Conservation (phyloP, 2,329 filamentous ascomycete species). For the Macroventuria anomochaeta region DNA sequence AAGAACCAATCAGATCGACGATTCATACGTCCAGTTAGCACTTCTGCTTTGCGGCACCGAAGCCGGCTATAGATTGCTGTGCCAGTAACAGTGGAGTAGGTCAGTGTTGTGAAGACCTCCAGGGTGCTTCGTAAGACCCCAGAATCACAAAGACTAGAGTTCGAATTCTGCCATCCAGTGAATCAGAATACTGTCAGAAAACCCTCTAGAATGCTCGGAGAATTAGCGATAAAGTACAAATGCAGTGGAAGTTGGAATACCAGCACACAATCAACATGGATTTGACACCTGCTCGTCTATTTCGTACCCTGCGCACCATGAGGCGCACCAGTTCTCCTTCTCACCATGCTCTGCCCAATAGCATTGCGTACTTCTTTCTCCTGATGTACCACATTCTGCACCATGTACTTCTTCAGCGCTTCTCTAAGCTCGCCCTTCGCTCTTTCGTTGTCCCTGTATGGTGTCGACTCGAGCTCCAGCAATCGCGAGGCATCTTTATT, state of each 20-base stretch:
- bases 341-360: slow-evolving; percentile 70
- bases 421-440: slow-evolving; percentile 66
- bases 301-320: slow-evolving; percentile 58
- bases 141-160: too few relatives aligned
- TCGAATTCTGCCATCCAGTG: too few relatives aligned
- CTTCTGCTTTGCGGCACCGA: too few relatives aligned
- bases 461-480: slow-evolving; percentile 78
- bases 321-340: slow-evolving; percentile 67
- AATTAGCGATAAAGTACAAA: background rate
- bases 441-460: slow-evolving; percentile 76
- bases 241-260: background rate
- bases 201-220: too few relatives aligned
- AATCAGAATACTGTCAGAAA: too few relatives aligned
- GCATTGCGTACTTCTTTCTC: slow-evolving; percentile 82
- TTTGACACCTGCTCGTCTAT: slow-evolving; percentile 8
- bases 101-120: too few relatives aligned
- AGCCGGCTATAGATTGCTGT: too few relatives aligned
- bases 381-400: slow-evolving; percentile 79
- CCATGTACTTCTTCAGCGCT: slow-evolving; percentile 83
- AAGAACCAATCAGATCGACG: too few relatives aligned
- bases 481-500: slow-evolving; percentile 74
- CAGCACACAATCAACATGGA: background rate
- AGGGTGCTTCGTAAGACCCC: too few relatives aligned
- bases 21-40: too few relatives aligned
- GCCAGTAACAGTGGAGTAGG: too few relatives aligned